Base-by-base conservation (phyloP, 1,284 basidiomycete species). In the Neolentinus lepideus region DNA sequence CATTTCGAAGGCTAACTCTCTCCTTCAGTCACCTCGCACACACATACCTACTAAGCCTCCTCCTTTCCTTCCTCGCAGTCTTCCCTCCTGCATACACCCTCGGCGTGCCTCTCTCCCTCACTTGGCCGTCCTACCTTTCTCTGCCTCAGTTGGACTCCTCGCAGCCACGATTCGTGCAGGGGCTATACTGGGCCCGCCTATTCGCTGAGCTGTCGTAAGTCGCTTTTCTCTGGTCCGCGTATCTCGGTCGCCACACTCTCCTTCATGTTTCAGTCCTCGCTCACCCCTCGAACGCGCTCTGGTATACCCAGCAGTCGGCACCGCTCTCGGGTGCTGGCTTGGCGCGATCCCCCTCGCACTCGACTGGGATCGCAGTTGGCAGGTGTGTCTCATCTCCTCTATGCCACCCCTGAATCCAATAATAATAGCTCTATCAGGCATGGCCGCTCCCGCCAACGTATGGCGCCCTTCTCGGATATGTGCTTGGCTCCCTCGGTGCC, bases 301-400 rank as follows among this genome's bases (percentile, higher is more conserved):
- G 22, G 79, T 92, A n/a, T 92, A 89, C 62, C 90, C 94, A 10
- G 77, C 81, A 2, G 63, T 87, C 19, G 91, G 91, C n/a, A 74
- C 89, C 1, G 61, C 88, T 21, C 24, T 86, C 12, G 93, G 93
- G 4, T 78, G 81, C 38, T 96, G 92, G 93, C 48, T 81, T 6
- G 92, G 92, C 16, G 83, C 80, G 2, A 76, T 94, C 45, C 90
- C 91, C 0, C 84, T 94, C 54, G 88, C 92, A 0, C 81, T 98
- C 8, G 94, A 98, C 69, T 98, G 94, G 94, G 94, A 94, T 67
- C 78, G 92, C 52, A 91, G 93, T 10, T 97, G 94, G 94, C 94
- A 97, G 85, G 92, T 91, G 55, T 56, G 81, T 68, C 51, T 33
- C 43, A 21, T 24, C 47, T 51, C n/a, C 29, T 52, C 24, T 46